Base-by-base conservation (phyloP, 768 basidiomycete genomes). In the Fomitopsis pulvina region DNA sequence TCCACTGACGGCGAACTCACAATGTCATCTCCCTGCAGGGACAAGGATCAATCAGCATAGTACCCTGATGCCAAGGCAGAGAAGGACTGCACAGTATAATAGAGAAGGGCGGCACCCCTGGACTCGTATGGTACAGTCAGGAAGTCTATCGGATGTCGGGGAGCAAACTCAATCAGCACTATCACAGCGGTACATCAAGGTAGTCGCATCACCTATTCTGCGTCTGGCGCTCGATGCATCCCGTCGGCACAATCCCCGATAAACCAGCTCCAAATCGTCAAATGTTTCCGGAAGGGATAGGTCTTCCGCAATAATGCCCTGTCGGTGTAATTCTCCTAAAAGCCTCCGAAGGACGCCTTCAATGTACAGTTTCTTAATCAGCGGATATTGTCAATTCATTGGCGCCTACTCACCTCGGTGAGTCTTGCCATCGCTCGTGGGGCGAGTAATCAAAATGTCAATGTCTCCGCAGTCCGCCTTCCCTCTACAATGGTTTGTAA, bases 11-110 rank as follows among this genome's bases (percentile, higher is more conserved):
- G 38, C 5, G 38, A 40, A 67, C 87, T 57, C 57, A 92, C 92
- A 47, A 95, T 89, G 59, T 94, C 90, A 60, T 95, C 92, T 2
- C 92, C 92, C 83, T 85, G 56, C n/a, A 25, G 44, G 25, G n/a
- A 27, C 27, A 26, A 9, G 32, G n/a, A 9, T 34, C 10, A n/a
- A n/a, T 34, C n/a, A 34, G 9, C 32, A n/a, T n/a, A n/a, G n/a
- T n/a, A n/a, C n/a, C n/a, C n/a, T n/a, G n/a, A n/a, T n/a, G n/a
- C n/a, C n/a, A n/a, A n/a, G n/a, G n/a, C n/a, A n/a, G n/a, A n/a
- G n/a, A n/a, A n/a, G n/a, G n/a, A n/a, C n/a, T n/a, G n/a, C n/a
- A 85, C 90, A 1, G 93, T 95, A 62, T 92, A 96, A 65, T 96
- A 96, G n/a, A 96, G 67, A 45, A 93, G 66, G 0, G 92, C 92